Evolutionary conservation across 352 stramenopile genomes (phyloP).

Genomic region (Phytopythium helicoides): DNA sequence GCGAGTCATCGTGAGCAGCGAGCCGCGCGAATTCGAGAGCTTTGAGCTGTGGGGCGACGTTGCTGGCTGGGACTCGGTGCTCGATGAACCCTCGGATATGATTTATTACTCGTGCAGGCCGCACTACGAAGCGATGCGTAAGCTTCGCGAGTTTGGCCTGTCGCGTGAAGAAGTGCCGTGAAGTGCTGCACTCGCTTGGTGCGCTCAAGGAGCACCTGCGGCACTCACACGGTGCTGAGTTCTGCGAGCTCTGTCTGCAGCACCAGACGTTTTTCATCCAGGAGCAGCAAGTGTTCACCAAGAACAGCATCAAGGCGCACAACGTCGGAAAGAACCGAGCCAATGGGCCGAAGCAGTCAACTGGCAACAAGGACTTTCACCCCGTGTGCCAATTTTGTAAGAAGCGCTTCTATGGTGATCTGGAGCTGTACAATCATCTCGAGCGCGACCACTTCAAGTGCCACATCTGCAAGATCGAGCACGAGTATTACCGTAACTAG

Average conservation of each 20-base stretch:
- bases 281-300: conserved; percentile 79
- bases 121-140: conserved; percentile 56
- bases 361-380: conserved; percentile 75
- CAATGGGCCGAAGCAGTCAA: conserved; percentile 41
- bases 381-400: conserved; percentile 90
- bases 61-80: conserved; percentile 50
- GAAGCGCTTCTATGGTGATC: conserved; percentile 81
- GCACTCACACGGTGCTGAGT: conserved; percentile 62
- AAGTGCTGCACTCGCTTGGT: conserved; percentile 44
- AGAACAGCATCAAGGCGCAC: conserved; percentile 63
- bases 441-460: conserved; percentile 91
- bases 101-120: conserved; percentile 69
- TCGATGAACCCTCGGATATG: conserved; percentile 76
- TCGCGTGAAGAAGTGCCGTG: conserved; percentile 57
- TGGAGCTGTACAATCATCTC: conserved; percentile 84
- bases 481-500: conserved; percentile 91
- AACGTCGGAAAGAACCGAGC: conserved; percentile 48
- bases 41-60: conserved; percentile 80
- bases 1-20: conserved; percentile 59
- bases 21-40: conserved; percentile 46
- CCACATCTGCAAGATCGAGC: conserved; percentile 85
- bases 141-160: conserved; percentile 65
- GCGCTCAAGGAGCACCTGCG: conserved; percentile 73
- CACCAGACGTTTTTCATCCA: conserved; percentile 83
- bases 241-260: conserved; percentile 73